Conservation (phyloP, 805 yeast species). For the Candida stauntonica region DNA sequence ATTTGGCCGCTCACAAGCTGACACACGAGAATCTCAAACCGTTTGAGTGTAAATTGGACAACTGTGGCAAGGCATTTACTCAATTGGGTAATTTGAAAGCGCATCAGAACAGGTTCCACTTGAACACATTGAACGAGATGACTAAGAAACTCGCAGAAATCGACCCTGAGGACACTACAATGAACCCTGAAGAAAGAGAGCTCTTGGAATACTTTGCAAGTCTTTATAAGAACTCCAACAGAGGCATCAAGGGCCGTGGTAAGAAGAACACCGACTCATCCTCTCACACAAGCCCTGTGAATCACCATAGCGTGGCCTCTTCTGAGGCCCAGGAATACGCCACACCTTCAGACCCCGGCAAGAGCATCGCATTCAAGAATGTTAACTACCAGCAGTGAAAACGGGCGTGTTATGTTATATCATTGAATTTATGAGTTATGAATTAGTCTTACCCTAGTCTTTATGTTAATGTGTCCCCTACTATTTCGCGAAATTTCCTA, state of each 20-base stretch:
- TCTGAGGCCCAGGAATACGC: too few species aligned
- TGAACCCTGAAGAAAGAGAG: slow-evolving; percentile 63
- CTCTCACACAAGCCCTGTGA: too few species aligned
- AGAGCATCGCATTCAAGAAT: slow-evolving; percentile 25
- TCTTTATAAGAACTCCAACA: slow-evolving; percentile 81
- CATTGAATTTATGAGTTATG: slow-evolving; percentile 1
- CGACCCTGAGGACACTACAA: slow-evolving; percentile 42
- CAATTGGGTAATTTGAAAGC: slow-evolving; percentile 92
- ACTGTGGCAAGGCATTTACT: slow-evolving; percentile 79
- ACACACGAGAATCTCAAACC: slow-evolving; percentile 82
- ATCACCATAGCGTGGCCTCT: too few species aligned
- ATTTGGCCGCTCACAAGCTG: slow-evolving; percentile 79
- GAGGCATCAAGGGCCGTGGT: slow-evolving; percentile 92
- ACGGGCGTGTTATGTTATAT: background rate
- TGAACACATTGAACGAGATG: slow-evolving; percentile 60
- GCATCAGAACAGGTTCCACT: slow-evolving; percentile 88
- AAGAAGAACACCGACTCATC: slow-evolving; percentile 39
- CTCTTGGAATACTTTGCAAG: slow-evolving; percentile 73
- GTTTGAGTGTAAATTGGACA: slow-evolving; percentile 71
- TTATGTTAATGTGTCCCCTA: background rate
- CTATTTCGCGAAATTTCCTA: too few species aligned
- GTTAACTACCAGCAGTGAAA: slow-evolving; percentile 21
- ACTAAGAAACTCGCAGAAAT: slow-evolving; percentile 65
- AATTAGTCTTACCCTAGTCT: background rate
- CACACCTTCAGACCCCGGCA: too few species aligned